These are phyloP conservation scores for Colletotrichum destructivum DNA, from an alignment of 2,329 filamentous ascomycete genomes.

Conservation along the genomic window DNA sequence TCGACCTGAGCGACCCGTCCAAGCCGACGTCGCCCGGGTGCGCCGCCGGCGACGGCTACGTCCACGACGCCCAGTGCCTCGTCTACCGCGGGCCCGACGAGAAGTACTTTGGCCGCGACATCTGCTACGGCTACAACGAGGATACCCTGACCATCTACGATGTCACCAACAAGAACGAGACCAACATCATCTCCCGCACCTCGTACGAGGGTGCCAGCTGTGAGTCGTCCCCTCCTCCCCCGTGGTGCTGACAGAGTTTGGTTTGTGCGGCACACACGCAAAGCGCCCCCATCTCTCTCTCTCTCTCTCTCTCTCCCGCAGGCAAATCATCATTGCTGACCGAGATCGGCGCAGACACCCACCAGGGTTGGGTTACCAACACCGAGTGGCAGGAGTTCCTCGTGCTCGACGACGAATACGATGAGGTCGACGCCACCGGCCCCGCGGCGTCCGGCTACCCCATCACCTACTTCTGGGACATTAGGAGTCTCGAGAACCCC, in stretches of 20 bases:
- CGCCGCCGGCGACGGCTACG: slow-evolving; percentile 61
- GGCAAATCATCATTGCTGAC: neutral
- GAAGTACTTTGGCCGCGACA: slow-evolving; percentile 60
- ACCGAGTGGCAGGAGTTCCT: slow-evolving; percentile 58
- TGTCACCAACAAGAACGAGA: slow-evolving; percentile 62
- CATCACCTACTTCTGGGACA: slow-evolving; percentile 65
- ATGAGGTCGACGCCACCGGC: slow-evolving; percentile 58
- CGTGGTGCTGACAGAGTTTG: too few species aligned
- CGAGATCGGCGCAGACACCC: slow-evolving; percentile 64
- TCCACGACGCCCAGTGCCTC: slow-evolving; percentile 67
- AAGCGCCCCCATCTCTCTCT: too few species aligned
- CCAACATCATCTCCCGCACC: slow-evolving; percentile 65
- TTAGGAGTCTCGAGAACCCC: slow-evolving; percentile 57
- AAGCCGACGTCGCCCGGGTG: slow-evolving; percentile 66
- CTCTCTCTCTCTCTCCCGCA: too few species aligned
- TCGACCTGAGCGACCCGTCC: slow-evolving; percentile 66
- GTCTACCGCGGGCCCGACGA: slow-evolving; percentile 64
- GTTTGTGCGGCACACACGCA: too few species aligned
- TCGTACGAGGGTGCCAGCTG: slow-evolving; percentile 64
- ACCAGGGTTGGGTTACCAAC: slow-evolving; percentile 68
- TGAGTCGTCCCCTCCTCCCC: too few species aligned
- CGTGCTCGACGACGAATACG: slow-evolving; percentile 57
- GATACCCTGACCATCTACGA: slow-evolving; percentile 66
- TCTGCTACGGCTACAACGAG: slow-evolving; percentile 69
- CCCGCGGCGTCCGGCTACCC: slow-evolving; percentile 58